These are phyloP conservation scores for Hylodesmum podocarpum DNA, from an alignment of 306 rosid genomes.

Conservation along the genomic window DNA sequence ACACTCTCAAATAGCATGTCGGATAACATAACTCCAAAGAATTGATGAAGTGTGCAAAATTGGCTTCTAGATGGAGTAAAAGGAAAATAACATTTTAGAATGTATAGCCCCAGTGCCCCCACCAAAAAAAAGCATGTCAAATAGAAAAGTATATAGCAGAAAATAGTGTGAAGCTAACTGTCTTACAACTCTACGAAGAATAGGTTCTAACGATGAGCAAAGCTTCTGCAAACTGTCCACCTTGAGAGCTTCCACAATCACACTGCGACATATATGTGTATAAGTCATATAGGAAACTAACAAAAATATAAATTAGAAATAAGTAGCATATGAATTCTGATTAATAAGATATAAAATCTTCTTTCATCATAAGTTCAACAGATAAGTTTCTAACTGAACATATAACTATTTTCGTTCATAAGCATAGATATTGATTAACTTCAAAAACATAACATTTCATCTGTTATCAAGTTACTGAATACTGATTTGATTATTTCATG, in stretches of 20 bases:
- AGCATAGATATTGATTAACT: background rate
- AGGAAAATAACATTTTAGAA: background rate
- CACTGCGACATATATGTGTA: conserved; percentile 48
- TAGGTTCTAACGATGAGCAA: conserved; percentile 78
- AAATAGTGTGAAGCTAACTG: conserved; percentile 7
- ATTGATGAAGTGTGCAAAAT: background rate
- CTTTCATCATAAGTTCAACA: background rate
- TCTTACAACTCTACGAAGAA: conserved; percentile 84
- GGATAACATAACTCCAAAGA: background rate
- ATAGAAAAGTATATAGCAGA: background rate
- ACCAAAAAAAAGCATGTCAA: background rate
- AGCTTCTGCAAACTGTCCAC: conserved; percentile 85
- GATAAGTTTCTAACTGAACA: conserved; percentile 12
- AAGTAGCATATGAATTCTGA: conserved; percentile 1
- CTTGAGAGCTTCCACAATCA: conserved; percentile 79
- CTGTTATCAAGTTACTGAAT: background rate
- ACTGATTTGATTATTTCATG: background rate
- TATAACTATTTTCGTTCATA: background rate
- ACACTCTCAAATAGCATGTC: background rate
- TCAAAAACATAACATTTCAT: background rate
- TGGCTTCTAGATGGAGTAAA: background rate
- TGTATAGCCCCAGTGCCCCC: background rate
- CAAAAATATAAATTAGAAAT: background rate
- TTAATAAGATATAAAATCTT: background rate
- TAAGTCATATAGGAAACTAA: conserved; percentile 8